Conservation (phyloP, 495 filamentous ascomycete species). For the Penicillium pancosmium region DNA sequence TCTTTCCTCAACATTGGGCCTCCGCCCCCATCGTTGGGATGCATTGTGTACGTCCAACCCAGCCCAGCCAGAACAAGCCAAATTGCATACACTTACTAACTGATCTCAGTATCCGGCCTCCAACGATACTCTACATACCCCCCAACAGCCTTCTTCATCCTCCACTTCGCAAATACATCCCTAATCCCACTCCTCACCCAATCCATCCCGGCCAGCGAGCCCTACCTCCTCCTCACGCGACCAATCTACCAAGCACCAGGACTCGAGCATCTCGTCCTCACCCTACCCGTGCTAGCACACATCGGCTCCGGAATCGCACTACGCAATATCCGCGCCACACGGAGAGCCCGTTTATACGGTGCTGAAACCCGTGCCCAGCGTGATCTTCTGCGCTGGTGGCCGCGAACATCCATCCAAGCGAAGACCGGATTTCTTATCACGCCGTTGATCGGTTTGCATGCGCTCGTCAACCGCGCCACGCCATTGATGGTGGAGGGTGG, state of each 20-base stretch:
- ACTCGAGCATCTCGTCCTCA: conserved; percentile 50
- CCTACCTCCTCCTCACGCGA: conserved; percentile 63
- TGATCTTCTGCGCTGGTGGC: conserved; percentile 58
- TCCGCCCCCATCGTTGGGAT: conserved; percentile 62
- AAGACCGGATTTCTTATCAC: conserved; percentile 67
- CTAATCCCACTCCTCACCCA: conserved; percentile 66
- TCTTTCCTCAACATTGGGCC: conserved; percentile 48
- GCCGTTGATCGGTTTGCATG: conserved; percentile 68
- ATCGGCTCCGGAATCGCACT: conserved; percentile 69
- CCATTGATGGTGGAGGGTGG: conserved; percentile 79
- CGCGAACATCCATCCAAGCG: conserved; percentile 64
- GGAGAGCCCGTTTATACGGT: conserved; percentile 71
- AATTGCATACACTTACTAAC: conserved; percentile 6
- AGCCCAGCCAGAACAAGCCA: not conserved
- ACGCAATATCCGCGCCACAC: conserved; percentile 70
- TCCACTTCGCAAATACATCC: conserved; percentile 82
- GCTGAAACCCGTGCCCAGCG: conserved; percentile 51
- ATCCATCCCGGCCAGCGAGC: conserved; percentile 54
- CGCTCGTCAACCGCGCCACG: conserved; percentile 68
- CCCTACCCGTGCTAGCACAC: conserved; percentile 50
- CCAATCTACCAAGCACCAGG: conserved; percentile 77
- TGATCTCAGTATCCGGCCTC: conserved; percentile 65
- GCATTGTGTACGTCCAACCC: conserved; percentile 56
- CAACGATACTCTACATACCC: conserved; percentile 89
- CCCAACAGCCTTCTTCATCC: conserved; percentile 72